Conservation (phyloP, 2,329 filamentous ascomycete genomes). For the Camptophora hylomeconis region DNA sequence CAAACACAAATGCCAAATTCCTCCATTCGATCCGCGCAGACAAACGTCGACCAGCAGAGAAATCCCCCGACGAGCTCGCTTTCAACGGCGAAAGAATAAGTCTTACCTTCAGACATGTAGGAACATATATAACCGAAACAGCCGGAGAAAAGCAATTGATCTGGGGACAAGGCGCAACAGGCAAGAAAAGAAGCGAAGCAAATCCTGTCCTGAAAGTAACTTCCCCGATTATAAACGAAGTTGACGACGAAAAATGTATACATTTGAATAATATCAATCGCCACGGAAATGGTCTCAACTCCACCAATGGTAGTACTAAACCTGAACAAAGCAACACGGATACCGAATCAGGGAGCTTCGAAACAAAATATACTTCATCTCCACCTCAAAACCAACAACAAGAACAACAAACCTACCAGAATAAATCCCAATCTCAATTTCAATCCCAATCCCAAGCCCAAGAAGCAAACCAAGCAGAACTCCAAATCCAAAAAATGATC, state of each 20-base stretch:
- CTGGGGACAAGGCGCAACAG: slow-evolving; percentile 81
- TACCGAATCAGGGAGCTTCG: too few species aligned
- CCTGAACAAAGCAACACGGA: too few species aligned
- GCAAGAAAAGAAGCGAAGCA: slow-evolving; percentile 51
- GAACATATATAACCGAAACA: slow-evolving; percentile 63
- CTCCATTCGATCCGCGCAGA: slow-evolving; percentile 86
- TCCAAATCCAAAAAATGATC: slow-evolving; percentile 50
- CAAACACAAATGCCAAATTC: slow-evolving; percentile 72
- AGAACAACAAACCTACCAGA: too few species aligned
- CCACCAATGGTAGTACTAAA: too few species aligned
- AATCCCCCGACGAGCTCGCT: slow-evolving; percentile 56
- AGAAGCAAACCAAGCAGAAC: slow-evolving; percentile 51
- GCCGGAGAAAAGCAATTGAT: slow-evolving; percentile 52
- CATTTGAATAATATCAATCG: too few species aligned
- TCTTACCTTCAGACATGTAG: slow-evolving; percentile 80
- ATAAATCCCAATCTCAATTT: too few species aligned
- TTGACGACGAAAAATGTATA: too few species aligned
- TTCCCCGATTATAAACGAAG: too few species aligned
- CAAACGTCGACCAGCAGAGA: slow-evolving; percentile 57
- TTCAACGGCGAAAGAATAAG: slow-evolving; percentile 71
- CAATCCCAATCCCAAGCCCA: too few species aligned
- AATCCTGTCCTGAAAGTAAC: slow-evolving; percentile 54
- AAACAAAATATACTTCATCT: too few species aligned
- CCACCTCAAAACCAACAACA: too few species aligned
- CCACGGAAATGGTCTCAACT: too few species aligned